A percentile compares a stretch with the other conserved stretches of the same genome.
phyloP scores from a whole-genome alignment of 2,329 filamentous ascomycete species.

The Phaeoacremonium minimum region DNA sequence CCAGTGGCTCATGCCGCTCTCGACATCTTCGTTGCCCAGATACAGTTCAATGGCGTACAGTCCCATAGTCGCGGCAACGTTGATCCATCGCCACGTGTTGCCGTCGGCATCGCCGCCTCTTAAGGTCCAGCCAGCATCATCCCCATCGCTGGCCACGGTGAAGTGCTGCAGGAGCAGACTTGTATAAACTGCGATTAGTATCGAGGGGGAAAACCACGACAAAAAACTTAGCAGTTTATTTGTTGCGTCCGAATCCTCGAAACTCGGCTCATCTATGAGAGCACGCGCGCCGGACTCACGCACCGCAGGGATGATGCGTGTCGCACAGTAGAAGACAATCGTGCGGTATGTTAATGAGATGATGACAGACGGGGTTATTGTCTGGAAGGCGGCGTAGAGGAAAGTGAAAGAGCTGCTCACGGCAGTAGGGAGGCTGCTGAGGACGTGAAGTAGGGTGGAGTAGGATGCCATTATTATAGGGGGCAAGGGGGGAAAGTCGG shows the following conservation, averaged over 20 bases:
- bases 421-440: conserved; percentile 78
- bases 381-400: conserved; percentile 86
- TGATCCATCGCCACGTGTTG: conserved; percentile 91
- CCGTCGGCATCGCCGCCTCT: conserved; percentile 78
- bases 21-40: conserved; percentile 76
- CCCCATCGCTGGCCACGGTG: conserved; percentile 63
- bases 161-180: conserved; percentile 95
- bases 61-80: conserved; percentile 82
- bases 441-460: conserved; percentile 79
- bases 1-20: conserved; percentile 76
- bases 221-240: conserved; percentile 77
- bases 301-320: conserved; percentile 91
- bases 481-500: conserved; percentile 93
- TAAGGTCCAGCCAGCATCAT: conserved; percentile 71
- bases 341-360: conserved; percentile 92
- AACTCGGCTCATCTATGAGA: conserved; percentile 76
- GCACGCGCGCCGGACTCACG: conserved; percentile 80
- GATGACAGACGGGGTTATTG: conserved; percentile 91
- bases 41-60: conserved; percentile 89
- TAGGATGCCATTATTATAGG: conserved; percentile 99
- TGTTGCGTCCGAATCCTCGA: conserved; percentile 82
- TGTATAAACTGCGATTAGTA: conserved; percentile 93
- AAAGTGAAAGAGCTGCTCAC: conserved; percentile 82
- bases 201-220: conserved; percentile 91
- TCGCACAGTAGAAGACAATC: conserved; percentile 92